A percentile compares a stretch with the other conserved stretches of the same genome.
phyloP scores from a whole-genome alignment of 352 stramenopile genomes.

The Pythium periplocum region DNA sequence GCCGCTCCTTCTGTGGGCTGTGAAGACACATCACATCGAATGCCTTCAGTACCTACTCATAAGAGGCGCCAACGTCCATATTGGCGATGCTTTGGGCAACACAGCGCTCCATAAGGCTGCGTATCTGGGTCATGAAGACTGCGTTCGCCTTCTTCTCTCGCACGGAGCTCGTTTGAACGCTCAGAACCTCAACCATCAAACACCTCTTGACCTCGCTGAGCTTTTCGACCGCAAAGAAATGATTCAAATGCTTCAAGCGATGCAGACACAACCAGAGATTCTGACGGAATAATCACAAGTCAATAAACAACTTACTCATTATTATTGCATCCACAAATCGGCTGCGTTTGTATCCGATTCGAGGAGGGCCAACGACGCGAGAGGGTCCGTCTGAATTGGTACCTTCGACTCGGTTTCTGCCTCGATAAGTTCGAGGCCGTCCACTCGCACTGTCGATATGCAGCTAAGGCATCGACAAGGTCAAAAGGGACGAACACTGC shows the following conservation, averaged over 20 bases:
- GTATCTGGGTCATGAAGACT: constrained; percentile 33
- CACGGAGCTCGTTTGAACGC: constrained; percentile 19
- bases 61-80: constrained; percentile 29
- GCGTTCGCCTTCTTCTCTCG: constrained; percentile 21
- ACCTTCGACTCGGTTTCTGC: not conserved
- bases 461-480: not conserved
- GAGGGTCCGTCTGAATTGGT: too few species aligned
- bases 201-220: constrained; percentile 27
- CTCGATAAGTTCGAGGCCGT: constrained; percentile 2
- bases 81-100: constrained; percentile 29
- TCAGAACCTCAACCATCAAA: constrained; percentile 29
- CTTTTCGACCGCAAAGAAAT: constrained; percentile 39
- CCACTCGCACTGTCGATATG: not conserved
- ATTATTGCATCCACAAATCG: constrained; percentile 18
- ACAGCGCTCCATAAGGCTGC: constrained; percentile 42
- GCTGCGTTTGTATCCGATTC: constrained; percentile 15
- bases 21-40: constrained; percentile 27
- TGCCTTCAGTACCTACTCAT: constrained; percentile 26
- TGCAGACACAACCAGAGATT: constrained; percentile 4
- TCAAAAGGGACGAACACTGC: not conserved
- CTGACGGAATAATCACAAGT: not conserved
- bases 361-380: not conserved
- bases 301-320: not conserved
- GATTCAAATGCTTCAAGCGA: constrained; percentile 14
- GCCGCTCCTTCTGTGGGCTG: constrained; percentile 34